Base-by-base conservation (phyloP, 768 basidiomycete genomes). In the Boletus vinaceobasis region DNA sequence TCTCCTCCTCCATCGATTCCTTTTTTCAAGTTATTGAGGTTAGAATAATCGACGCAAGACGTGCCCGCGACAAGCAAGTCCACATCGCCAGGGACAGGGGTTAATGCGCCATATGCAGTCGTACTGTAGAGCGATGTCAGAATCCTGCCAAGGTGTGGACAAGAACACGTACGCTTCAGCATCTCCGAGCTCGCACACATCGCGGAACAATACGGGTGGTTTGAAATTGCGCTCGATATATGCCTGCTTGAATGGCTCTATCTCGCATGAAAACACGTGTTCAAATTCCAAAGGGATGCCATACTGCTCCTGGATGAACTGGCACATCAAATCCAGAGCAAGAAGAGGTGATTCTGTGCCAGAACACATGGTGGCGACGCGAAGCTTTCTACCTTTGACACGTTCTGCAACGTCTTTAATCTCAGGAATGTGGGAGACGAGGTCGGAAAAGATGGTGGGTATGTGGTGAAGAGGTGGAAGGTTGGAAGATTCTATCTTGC, bases 31-130 rank as follows among this genome's bases (percentile, higher is more conserved):
- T 88, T 93, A 70, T 98, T 98, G 54, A 98, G 80, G 64, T 88
- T 92, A n/a, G 95, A 97, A 62, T 96, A 97, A 67, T 97, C 95
- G 59, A 97, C 94, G 58, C 95, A 98, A 21, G 93, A 96, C 1
- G 95, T 98, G 31, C 95, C 95, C 3, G 95, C 95, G 54, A 98
- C 81, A 29, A 96, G 79, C 51, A 97, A 76, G 69, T 97, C 94
- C 29, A 92, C 90, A 58, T 95, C 85, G 13, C 92, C 93, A 0
- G 95, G 95, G 4, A 98, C 93, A 32, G 83, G 77, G 4, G 83
- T 90, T 35, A 88, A 74, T 13, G 92, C 83, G 4, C 95, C 95
- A 67, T 98, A 98, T 0, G 94, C 95, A 0, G 94, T 98, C 53
- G 91, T 86, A 21, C 94, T 96, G 50, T 33, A 23, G 48, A 61